Evolutionary conservation across 257 asterid genomes (phyloP).

Genomic region (Asclepias syriaca): DNA sequence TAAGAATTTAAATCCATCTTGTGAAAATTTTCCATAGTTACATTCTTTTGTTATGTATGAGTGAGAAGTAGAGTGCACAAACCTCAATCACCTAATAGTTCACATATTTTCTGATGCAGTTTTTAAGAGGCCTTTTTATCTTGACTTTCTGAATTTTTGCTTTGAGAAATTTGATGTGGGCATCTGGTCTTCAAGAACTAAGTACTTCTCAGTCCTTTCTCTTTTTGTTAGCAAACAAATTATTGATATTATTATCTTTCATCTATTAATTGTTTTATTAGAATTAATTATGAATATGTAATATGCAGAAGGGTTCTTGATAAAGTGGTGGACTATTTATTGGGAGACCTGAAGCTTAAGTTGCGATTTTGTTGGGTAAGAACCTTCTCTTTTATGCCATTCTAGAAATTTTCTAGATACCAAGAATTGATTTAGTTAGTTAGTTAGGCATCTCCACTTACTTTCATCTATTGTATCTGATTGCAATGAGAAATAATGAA

Average conservation of each 20-base stretch:
- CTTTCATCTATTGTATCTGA: neutral
- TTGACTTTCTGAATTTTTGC: constrained; percentile 82
- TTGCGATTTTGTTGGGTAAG: constrained; percentile 85
- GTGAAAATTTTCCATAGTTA: neutral
- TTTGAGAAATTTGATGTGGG: constrained; percentile 71
- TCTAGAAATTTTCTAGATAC: constrained; percentile 1
- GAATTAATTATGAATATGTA: constrained; percentile 20
- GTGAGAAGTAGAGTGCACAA: constrained; percentile 6
- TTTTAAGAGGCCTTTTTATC: constrained; percentile 75
- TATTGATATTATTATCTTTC: neutral
- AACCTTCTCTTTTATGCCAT: neutral
- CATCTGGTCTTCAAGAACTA: constrained; percentile 86
- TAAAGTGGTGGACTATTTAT: constrained; percentile 53
- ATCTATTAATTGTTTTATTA: constrained; percentile 5
- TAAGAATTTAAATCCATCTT: constrained; percentile 22
- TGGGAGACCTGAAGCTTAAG: constrained; percentile 52
- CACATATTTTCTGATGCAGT: constrained; percentile 40
- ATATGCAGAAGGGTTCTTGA: constrained; percentile 53
- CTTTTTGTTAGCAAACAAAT: neutral
- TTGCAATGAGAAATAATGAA: neutral
- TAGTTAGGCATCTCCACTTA: neutral
- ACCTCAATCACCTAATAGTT: constrained; percentile 12
- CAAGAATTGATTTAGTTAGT: neutral
- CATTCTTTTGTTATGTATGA: neutral
- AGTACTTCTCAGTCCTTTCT: constrained; percentile 33